Conservation (phyloP, 1,284 basidiomycete species). For the Xanthoconium separans region DNA sequence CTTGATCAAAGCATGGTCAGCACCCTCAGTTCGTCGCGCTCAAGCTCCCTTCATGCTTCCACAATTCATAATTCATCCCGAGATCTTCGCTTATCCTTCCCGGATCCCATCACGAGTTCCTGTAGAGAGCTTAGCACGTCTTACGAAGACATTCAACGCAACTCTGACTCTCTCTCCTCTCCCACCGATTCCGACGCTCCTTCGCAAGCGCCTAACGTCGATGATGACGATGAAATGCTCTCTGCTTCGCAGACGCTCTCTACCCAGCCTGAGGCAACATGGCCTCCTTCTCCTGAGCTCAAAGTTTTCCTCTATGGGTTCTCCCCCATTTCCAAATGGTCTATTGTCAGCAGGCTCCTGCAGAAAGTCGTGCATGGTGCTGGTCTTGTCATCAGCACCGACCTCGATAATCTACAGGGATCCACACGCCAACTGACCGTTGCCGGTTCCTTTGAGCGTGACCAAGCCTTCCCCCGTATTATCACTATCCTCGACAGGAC, state of each 20-base stretch:
- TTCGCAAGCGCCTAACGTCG: slow-evolving; percentile 10
- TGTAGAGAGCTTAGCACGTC: slow-evolving; percentile 39
- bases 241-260: slow-evolving; percentile 18
- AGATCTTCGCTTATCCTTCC: slow-evolving; percentile 74
- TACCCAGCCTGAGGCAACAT: slow-evolving; percentile 33
- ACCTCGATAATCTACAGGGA: slow-evolving; percentile 24
- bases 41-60: slow-evolving; percentile 53
- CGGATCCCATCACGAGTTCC: slow-evolving; percentile 71
- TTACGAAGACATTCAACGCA: slow-evolving; percentile 27
- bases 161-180: slow-evolving; percentile 14
- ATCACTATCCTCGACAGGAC: slow-evolving; percentile 59
- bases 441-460: slow-evolving; percentile 23
- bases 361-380: slow-evolving; percentile 38
- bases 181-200: slow-evolving; percentile 17
- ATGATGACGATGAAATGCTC: slow-evolving; percentile 26
- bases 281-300: slow-evolving; percentile 37
- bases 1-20: slow-evolving; percentile 78
- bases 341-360: slow-evolving; percentile 54
- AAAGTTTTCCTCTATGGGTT: slow-evolving; percentile 63
- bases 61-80: slow-evolving; percentile 58
- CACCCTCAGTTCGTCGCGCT: slow-evolving; percentile 68
- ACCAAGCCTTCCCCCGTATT: slow-evolving; percentile 30
- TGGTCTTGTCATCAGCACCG: slow-evolving; percentile 22
- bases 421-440: slow-evolving; percentile 21
- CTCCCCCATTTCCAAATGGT: slow-evolving; percentile 55